phyloP scores from a whole-genome alignment of 768 basidiomycete species.

The Cubamyces lactineus region DNA sequence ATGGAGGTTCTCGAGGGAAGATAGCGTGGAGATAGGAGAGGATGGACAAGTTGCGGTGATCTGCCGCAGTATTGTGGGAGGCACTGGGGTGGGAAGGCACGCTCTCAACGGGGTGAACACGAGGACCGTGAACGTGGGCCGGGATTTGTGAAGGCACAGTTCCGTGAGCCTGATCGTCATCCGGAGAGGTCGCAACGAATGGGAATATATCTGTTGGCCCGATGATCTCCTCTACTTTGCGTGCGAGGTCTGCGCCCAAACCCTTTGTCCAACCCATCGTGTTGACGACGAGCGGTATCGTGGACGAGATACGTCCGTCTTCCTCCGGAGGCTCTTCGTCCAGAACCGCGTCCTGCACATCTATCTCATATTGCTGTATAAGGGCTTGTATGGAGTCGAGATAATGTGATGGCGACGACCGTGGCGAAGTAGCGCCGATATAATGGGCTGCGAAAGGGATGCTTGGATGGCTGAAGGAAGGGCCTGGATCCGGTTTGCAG shows the following conservation, averaged over 20 bases:
- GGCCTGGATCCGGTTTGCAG: constrained; percentile 51
- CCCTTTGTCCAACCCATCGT: constrained; percentile 98
- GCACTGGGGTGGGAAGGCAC: constrained; percentile 52
- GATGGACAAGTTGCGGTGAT: constrained; percentile 69
- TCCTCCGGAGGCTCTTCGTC: constrained; percentile 29
- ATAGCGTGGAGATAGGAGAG: constrained; percentile 78
- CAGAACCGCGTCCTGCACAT: constrained; percentile 56
- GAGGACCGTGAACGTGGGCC: neutral
- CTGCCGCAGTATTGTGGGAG: constrained; percentile 58
- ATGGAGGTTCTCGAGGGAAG: constrained; percentile 33
- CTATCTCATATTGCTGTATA: constrained; percentile 66
- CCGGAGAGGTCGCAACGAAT: constrained; percentile 34
- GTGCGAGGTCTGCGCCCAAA: constrained; percentile 79
- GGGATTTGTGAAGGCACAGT: neutral
- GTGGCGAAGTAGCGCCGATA: constrained; percentile 78
- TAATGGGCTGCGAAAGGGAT: constrained; percentile 78
- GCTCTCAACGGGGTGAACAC: constrained; percentile 39
- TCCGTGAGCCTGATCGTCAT: constrained; percentile 12
- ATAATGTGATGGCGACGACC: constrained; percentile 77
- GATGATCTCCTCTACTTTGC: constrained; percentile 67
- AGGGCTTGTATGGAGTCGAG: constrained; percentile 68
- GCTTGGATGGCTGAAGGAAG: constrained; percentile 83
- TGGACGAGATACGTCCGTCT: constrained; percentile 50
- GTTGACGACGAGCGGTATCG: constrained; percentile 87
- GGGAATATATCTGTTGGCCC: constrained; percentile 65